Base-by-base conservation (phyloP, 2,329 filamentous ascomycete species). In the Pseudocercospora fuligena region DNA sequence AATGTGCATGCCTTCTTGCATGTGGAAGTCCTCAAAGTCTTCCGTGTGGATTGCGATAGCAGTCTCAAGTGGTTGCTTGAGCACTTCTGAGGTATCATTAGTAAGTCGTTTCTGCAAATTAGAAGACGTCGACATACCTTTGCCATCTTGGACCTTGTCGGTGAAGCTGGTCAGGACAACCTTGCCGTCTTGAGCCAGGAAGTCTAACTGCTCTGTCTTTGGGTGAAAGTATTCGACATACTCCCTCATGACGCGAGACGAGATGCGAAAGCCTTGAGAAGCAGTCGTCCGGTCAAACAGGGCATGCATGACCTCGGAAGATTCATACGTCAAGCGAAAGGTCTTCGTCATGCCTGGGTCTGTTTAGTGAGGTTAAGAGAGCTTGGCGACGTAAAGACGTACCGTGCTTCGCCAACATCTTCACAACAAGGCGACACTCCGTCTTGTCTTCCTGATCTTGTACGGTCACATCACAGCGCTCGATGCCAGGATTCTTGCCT, bases 121-220 rank as follows among this genome's bases (percentile, higher is more conserved):
- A 21, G 47, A 46, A 19, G 16, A 19, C 2, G 16, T 58, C 54
- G 5, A 8, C 75, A 63, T 77, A 85, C 86, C 85, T 80, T 87
- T 89, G 7, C 89, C 88, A 72, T 89, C 90, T 64, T 89, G 85
- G 8, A 90, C 88, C 80, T 92, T 94, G 77, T 94, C 92, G 0
- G 91, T 93, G 74, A 92, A 94, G 75, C 91, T 93, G 27, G 91
- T 92, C 73, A 94, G 92, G 65, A 92, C 91, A 16, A 91, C 85
- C 66, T 86, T 85, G 9, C 82, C 89, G 56, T 90, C 87, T 61
- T 91, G 88, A 12, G 89, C 88, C 74, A 91, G 90, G 69, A 94
- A 90, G 72, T 94, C 92, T 2, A 94, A 85, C 71, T 93, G 90
- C 77, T 94, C 92, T 33, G 92, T 92, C 5, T 90, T 91, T 1